Evolutionary conservation across 2,329 filamentous ascomycete species (phyloP).

Genomic region (Berkeleyomyces basicola): DNA sequence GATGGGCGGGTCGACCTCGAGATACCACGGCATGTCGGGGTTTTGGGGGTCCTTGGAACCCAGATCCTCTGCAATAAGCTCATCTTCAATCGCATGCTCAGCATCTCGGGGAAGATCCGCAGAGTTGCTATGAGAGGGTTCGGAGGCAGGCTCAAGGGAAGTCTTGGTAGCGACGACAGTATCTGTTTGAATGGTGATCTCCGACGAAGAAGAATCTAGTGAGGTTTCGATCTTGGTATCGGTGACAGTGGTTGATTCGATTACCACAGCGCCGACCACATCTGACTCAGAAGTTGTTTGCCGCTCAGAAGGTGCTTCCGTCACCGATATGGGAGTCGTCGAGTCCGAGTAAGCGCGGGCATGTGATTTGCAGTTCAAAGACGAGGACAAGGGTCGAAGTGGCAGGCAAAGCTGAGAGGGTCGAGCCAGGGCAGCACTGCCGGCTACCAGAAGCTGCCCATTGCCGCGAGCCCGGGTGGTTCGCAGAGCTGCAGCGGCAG

Average conservation of each 20-base stretch:
- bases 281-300: not conserved
- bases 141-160: not conserved
- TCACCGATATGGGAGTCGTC: not conserved
- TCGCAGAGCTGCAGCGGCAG: not conserved
- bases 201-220: not conserved
- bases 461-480: not conserved
- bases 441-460: not conserved
- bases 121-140: not conserved
- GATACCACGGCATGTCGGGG: slow-evolving; percentile 59
- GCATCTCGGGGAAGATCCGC: not conserved
- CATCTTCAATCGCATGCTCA: slow-evolving; percentile 12
- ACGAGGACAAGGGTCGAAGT: not conserved
- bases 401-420: not conserved
- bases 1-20: slow-evolving; percentile 50
- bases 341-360: not conserved
- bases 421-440: not conserved
- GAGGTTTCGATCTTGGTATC: not conserved
- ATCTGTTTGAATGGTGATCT: not conserved
- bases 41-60: slow-evolving; percentile 15
- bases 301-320: not conserved
- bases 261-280: not conserved
- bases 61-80: slow-evolving; percentile 13
- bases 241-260: not conserved
- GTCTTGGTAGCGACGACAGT: not conserved
- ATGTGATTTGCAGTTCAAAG: not conserved